Percentiles rank a stretch among this genome's conserved stretches.
Evolutionary conservation across 2,329 filamentous ascomycete genomes (phyloP).

Genomic region (Fusarium nelsonii): DNA sequence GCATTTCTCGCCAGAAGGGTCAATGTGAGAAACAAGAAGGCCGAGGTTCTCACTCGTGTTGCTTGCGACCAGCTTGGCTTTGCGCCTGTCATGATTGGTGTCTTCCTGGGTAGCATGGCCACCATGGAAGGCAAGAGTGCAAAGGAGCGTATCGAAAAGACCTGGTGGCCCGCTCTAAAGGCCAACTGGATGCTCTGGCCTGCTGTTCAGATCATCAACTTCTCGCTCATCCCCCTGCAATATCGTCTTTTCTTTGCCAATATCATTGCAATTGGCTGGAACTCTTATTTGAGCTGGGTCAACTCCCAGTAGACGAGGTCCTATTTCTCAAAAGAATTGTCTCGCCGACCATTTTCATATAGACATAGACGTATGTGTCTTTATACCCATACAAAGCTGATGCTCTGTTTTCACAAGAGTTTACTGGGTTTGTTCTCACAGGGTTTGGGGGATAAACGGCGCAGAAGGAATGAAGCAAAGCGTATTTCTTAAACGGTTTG

Average conservation of each 20-base stretch:
- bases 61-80: constrained; percentile 85
- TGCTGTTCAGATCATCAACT: constrained; percentile 85
- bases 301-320: constrained; percentile 59
- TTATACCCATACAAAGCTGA: constrained; percentile 14
- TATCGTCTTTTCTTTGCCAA: constrained; percentile 90
- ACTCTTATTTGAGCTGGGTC: constrained; percentile 72
- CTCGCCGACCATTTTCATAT: constrained; percentile 15
- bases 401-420: constrained; percentile 8
- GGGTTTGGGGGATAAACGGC: constrained; percentile 21
- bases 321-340: neutral
- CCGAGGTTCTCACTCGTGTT: constrained; percentile 82
- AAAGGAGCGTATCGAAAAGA: constrained; percentile 76
- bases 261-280: constrained; percentile 77
- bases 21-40: constrained; percentile 71
- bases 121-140: constrained; percentile 75
- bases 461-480: constrained; percentile 13
- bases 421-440: constrained; percentile 7
- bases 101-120: constrained; percentile 88
- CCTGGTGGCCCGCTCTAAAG: constrained; percentile 77
- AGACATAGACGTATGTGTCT: constrained; percentile 38
- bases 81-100: constrained; percentile 83
- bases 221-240: constrained; percentile 85
- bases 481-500: constrained; percentile 10
- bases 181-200: constrained; percentile 94
- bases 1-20: constrained; percentile 79